Evolutionary conservation across 331 rosid genomes (phyloP), one percentile per base, ranked within the genome.

Genomic region (Arachis monticola): DNA sequence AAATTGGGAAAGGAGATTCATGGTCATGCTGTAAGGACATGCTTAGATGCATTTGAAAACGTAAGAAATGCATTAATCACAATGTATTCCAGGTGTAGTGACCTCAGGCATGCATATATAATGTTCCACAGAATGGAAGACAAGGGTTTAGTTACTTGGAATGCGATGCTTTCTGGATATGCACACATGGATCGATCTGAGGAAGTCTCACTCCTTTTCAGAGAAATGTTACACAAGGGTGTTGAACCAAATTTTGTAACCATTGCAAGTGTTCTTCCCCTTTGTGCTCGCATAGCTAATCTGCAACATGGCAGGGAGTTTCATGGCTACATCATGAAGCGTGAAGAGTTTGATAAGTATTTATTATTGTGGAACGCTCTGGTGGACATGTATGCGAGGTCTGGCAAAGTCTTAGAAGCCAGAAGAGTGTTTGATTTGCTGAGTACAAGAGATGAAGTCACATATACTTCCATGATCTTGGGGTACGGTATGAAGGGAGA

Each of bases 221-320:
- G 93, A 69, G 92, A 92, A 73, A 84, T 92, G 91, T 42, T 92
- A 73, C 75, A 9, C 30, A 79, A 80, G 14, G 84, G 96, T 17
- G 45, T 85, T 67, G 86, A 86, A 82, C 99, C 99, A 45, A 90
- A 80, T 76, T 77, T 73, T 64, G 91, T 92, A 73, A 95, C 99
- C 55, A 87, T 90, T 76, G 97, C 93, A n/a, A 87, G 97, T 64
- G 84, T 95, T 75, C 97, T 92, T 60, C 93, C 97, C 7, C 88
- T 93, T 12, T 93, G 97, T 45, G 96, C 97, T 64, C 92, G 96
- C 76, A 86, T 86, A 50, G 92, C 93, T 13, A 85, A 95, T 83
- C 89, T 95, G 62, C 93, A 90, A 72, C 97, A 90, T 30, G 97
- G 97, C 45, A 92, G 86, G 73, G 99, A 92, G 82, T 92, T 92